Evolutionary conservation across 306 rosid genomes (phyloP).

Genomic region (Mucuna pruriens): DNA sequence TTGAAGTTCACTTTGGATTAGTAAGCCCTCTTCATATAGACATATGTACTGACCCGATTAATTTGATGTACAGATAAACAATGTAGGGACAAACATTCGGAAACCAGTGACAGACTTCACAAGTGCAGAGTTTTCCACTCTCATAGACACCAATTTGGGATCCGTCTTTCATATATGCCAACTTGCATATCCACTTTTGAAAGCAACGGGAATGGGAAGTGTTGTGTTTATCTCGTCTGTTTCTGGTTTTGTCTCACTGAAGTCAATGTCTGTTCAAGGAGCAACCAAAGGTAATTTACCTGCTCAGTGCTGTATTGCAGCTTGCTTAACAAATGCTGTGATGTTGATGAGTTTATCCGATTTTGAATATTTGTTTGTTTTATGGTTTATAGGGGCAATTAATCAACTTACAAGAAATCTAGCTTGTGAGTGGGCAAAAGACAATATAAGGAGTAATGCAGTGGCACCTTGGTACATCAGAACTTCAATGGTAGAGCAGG

Average conservation of each 20-base stretch:
- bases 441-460: conserved; percentile 75
- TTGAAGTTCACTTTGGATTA: background rate
- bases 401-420: conserved; percentile 74
- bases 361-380: conserved; percentile 27
- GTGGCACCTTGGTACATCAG: conserved; percentile 86
- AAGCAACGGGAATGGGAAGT: conserved; percentile 67
- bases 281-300: conserved; percentile 71
- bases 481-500: conserved; percentile 80
- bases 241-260: conserved; percentile 73
- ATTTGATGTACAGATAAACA: conserved; percentile 53
- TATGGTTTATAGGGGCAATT: conserved; percentile 62
- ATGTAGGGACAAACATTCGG: conserved; percentile 78
- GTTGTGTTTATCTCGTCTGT: conserved; percentile 75
- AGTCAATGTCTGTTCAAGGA: conserved; percentile 80
- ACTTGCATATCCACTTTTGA: conserved; percentile 71
- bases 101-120: conserved; percentile 71
- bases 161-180: conserved; percentile 75
- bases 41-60: background rate
- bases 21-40: background rate
- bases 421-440: conserved; percentile 88
- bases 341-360: conserved; percentile 6
- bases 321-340: background rate
- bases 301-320: background rate
- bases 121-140: conserved; percentile 62
- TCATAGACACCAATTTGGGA: conserved; percentile 75